Percentiles rank a stretch among this genome's conserved stretches.
These are phyloP conservation scores for Croton laevigatus DNA, from an alignment of 441 rosid genomes.

Conservation along the genomic window DNA sequence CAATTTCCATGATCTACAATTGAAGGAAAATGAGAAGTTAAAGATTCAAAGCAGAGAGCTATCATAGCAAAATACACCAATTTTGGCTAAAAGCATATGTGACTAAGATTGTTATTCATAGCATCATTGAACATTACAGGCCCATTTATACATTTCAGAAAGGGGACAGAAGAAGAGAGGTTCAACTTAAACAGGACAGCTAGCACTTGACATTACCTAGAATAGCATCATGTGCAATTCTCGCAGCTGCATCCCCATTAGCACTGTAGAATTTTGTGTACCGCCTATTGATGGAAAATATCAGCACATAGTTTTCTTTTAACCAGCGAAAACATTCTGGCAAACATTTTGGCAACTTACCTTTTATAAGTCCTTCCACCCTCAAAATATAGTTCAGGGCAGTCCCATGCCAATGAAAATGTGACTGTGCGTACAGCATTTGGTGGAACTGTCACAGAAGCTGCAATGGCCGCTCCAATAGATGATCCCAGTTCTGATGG, in stretches of 20 bases:
- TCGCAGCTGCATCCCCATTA: constrained; percentile 72
- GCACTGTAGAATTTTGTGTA: constrained; percentile 79
- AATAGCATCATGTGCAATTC: constrained; percentile 78
- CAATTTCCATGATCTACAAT: constrained; percentile 61
- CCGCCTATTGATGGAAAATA: constrained; percentile 47
- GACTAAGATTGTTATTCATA: neutral
- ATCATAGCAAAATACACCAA: neutral
- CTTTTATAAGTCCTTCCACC: constrained; percentile 70
- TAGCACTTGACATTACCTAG: constrained; percentile 42
- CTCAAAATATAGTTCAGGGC: constrained; percentile 67
- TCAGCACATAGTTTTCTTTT: constrained; percentile 25
- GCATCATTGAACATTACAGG: neutral
- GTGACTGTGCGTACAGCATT: constrained; percentile 47
- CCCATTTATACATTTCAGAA: neutral
- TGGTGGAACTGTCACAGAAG: constrained; percentile 58
- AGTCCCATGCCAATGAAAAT: constrained; percentile 93
- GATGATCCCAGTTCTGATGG: constrained; percentile 77
- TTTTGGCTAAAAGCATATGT: constrained; percentile 6
- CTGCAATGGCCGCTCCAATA: constrained; percentile 89
- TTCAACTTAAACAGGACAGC: neutral
- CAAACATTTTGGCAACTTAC: constrained; percentile 29
- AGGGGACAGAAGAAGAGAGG: neutral
- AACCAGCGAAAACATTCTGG: neutral
- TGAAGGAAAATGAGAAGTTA: constrained; percentile 13
- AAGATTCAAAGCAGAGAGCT: neutral